These are phyloP conservation scores for Smittium culicis DNA, from an alignment of 371 early-diverging fungal genomes.

Conservation along the genomic window DNA sequence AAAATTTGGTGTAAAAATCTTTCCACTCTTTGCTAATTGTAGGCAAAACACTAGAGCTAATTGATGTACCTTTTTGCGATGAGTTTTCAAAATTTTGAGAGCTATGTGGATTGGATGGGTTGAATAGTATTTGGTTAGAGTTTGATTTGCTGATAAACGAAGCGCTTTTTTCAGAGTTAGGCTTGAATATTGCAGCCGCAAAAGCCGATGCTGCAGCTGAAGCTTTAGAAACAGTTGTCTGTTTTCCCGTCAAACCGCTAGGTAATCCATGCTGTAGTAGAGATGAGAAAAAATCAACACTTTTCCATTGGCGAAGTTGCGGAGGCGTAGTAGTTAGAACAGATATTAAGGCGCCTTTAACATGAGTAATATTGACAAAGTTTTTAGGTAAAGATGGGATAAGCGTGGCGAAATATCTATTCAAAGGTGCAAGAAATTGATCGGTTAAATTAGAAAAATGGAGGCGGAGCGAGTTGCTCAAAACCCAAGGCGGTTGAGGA, in stretches of 20 bases:
- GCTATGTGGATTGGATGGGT: background rate
- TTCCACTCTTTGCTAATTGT: conserved; percentile 28
- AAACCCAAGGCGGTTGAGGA: conserved; percentile 35
- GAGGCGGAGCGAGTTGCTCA: conserved; percentile 79
- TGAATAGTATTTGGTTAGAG: background rate
- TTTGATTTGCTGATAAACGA: conserved; percentile 16
- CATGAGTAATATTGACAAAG: background rate
- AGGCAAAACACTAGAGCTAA: no score
- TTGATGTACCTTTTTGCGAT: background rate
- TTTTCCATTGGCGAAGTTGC: conserved; percentile 19
- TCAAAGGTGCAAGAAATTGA: conserved; percentile 84
- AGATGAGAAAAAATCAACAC: conserved; percentile 27
- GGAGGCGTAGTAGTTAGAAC: background rate
- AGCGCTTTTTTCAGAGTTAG: conserved; percentile 5
- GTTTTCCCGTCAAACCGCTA: conserved; percentile 3
- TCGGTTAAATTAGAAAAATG: conserved; percentile 89
- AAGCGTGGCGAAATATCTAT: conserved; percentile 77
- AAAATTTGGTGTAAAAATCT: conserved; percentile 72
- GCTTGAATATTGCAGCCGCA: conserved; percentile 6
- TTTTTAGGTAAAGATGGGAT: conserved; percentile 39
- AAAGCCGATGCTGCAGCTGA: conserved; percentile 8
- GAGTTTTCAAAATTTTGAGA: background rate
- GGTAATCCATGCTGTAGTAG: conserved; percentile 25
- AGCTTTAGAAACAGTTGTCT: conserved; percentile 7
- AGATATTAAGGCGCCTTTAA: background rate